These are phyloP conservation scores for Vitis cinerea DNA, from an alignment of 164 flowering plant species.

Conservation along the genomic window DNA sequence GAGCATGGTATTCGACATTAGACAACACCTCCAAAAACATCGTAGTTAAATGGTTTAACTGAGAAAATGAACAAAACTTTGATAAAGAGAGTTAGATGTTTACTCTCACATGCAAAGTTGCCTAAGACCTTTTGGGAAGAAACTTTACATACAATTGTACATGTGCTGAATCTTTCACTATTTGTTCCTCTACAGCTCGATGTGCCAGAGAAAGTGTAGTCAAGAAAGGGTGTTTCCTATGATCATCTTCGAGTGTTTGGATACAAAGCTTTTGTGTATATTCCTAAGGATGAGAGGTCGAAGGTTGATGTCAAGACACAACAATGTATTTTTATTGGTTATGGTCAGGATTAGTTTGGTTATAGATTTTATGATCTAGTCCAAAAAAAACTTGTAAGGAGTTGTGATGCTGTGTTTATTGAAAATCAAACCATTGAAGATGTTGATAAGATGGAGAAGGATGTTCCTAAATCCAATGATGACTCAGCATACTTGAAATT, in stretches of 20 bases:
- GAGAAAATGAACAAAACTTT: slow-evolving; percentile 2
- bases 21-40: not conserved
- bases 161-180: not conserved
- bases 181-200: not conserved
- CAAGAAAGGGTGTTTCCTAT: no score
- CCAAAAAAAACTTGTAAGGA: slow-evolving; percentile 6
- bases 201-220: no score
- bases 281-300: slow-evolving; percentile 14
- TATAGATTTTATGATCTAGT: slow-evolving; percentile 12
- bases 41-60: not conserved
- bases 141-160: not conserved
- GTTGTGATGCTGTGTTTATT: slow-evolving; percentile 10
- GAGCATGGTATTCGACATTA: no score
- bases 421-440: slow-evolving; percentile 10
- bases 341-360: slow-evolving; percentile 6
- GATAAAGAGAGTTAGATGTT: not conserved
- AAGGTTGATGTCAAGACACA: slow-evolving; percentile 10
- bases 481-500: no score
- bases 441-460: not conserved
- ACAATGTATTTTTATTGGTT: slow-evolving; percentile 11
- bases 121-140: not conserved
- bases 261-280: slow-evolving; percentile 13
- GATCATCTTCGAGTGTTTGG: not conserved
- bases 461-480: no score
- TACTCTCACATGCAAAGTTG: slow-evolving; percentile 3